Percentiles rank a stretch among this genome's conserved stretches.
Conservation (phyloP, 1,284 basidiomycete genomes). For the Ustilago vetiveriae region DNA sequence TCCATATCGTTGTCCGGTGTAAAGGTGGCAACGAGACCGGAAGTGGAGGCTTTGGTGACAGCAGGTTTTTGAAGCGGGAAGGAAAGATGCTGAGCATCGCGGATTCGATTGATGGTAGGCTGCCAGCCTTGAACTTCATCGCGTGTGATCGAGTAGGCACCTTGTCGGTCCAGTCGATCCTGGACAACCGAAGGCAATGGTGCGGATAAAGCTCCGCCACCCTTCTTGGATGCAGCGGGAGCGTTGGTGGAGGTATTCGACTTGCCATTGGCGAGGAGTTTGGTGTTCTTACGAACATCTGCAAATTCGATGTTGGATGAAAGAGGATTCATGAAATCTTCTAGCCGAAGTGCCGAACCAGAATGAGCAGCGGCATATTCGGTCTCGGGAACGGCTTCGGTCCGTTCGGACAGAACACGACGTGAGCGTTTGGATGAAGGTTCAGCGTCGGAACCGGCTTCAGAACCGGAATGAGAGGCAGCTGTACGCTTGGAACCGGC, state of each 20-base stretch:
- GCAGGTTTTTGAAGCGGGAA: conserved; percentile 80
- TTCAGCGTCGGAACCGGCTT: conserved; percentile 24
- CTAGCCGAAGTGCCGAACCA: conserved; percentile 68
- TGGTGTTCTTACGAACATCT: conserved; percentile 49
- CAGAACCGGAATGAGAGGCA: conserved; percentile 13
- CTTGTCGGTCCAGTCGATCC: conserved; percentile 88
- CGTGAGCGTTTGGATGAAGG: conserved; percentile 70
- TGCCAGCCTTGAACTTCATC: conserved; percentile 94
- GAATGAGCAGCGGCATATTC: conserved; percentile 64
- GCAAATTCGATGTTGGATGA: conserved; percentile 58
- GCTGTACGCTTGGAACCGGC: conserved; percentile 27
- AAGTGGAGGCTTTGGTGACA: conserved; percentile 72
- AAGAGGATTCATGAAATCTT: conserved; percentile 79
- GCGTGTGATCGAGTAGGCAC: conserved; percentile 92
- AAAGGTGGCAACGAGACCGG: conserved; percentile 78
- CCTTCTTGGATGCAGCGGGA: conserved; percentile 72
- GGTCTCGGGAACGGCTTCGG: conserved; percentile 78
- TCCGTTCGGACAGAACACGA: conserved; percentile 76
- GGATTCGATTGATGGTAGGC: conserved; percentile 74
- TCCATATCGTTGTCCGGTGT: conserved; percentile 61
- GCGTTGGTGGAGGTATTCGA: conserved; percentile 63
- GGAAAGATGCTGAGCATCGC: conserved; percentile 85
- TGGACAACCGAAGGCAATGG: conserved; percentile 87
- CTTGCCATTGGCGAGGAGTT: conserved; percentile 30
- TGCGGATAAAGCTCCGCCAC: conserved; percentile 77